These are phyloP conservation scores for Lophium mytilinum DNA, from an alignment of 495 filamentous ascomycete species.

Conservation along the genomic window DNA sequence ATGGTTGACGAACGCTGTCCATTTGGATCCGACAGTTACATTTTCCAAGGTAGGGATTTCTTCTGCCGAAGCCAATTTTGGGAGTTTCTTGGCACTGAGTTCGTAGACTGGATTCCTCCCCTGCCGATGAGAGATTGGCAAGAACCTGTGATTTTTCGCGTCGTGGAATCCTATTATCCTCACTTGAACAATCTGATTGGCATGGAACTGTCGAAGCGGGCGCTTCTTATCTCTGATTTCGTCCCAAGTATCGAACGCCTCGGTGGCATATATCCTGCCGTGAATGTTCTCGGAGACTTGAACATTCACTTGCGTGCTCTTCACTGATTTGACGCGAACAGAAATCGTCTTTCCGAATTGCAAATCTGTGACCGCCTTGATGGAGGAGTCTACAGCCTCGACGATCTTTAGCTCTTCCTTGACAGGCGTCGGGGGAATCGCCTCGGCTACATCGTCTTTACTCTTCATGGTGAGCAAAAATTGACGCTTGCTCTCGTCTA, in stretches of 20 bases:
- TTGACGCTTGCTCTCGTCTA: constrained; percentile 49
- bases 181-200: constrained; percentile 61
- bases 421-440: neutral
- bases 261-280: constrained; percentile 83
- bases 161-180: constrained; percentile 83
- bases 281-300: constrained; percentile 81
- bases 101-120: constrained; percentile 76
- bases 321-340: constrained; percentile 69
- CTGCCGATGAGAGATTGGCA: constrained; percentile 79
- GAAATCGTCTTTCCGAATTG: constrained; percentile 67
- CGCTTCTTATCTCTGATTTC: constrained; percentile 73
- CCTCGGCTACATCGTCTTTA: constrained; percentile 26
- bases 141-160: constrained; percentile 79
- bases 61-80: constrained; percentile 47
- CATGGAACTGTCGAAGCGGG: constrained; percentile 63
- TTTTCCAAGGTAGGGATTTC: constrained; percentile 62
- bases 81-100: constrained; percentile 72
- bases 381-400: constrained; percentile 63
- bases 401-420: constrained; percentile 34
- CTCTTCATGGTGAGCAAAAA: constrained; percentile 55
- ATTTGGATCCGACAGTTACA: constrained; percentile 58
- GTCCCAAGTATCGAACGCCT: constrained; percentile 80
- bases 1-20: constrained; percentile 85
- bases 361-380: constrained; percentile 60
- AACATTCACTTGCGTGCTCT: constrained; percentile 86